A percentile compares a stretch with the other conserved stretches of the same genome.
Conservation (phyloP, 2,329 filamentous ascomycete species). For the Diaporthe sp. region DNA sequence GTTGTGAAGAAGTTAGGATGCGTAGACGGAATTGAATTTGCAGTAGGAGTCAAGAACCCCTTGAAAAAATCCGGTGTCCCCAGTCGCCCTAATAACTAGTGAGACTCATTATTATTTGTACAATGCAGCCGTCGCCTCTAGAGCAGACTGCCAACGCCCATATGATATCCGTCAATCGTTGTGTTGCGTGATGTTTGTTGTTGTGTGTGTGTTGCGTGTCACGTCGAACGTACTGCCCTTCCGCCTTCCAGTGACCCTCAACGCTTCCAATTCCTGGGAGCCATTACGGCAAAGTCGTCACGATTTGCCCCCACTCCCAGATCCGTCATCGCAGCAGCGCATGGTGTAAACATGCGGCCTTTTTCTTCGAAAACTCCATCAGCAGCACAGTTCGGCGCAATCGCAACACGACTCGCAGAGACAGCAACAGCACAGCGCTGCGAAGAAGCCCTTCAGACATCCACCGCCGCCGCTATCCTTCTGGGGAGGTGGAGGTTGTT, state of each 20-base stretch:
- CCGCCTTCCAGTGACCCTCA: not conserved
- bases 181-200: slow-evolving; percentile 1
- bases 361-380: not conserved
- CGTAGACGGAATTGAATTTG: slow-evolving; percentile 14
- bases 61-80: not conserved
- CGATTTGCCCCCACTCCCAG: not conserved
- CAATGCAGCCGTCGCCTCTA: slow-evolving; percentile 18
- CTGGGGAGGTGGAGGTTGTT: slow-evolving; percentile 53
- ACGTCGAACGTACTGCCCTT: slow-evolving; percentile 9
- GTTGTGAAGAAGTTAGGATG: not conserved
- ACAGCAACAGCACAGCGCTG: slow-evolving; percentile 63
- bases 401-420: slow-evolving; percentile 64
- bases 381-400: slow-evolving; percentile 60
- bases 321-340: slow-evolving; percentile 8
- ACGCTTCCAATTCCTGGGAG: not conserved
- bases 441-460: slow-evolving; percentile 61
- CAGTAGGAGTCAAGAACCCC: slow-evolving; percentile 8
- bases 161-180: slow-evolving; percentile 16
- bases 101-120: slow-evolving; percentile 32
- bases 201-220: not conserved
- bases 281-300: not conserved
- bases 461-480: slow-evolving; percentile 49
- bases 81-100: slow-evolving; percentile 16
- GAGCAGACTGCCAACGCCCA: slow-evolving; percentile 15
- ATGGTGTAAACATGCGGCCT: not conserved